Evolutionary conservation across 108 stramenopile species (phyloP).

Genomic region (Pseudonitzschia pungens): DNA sequence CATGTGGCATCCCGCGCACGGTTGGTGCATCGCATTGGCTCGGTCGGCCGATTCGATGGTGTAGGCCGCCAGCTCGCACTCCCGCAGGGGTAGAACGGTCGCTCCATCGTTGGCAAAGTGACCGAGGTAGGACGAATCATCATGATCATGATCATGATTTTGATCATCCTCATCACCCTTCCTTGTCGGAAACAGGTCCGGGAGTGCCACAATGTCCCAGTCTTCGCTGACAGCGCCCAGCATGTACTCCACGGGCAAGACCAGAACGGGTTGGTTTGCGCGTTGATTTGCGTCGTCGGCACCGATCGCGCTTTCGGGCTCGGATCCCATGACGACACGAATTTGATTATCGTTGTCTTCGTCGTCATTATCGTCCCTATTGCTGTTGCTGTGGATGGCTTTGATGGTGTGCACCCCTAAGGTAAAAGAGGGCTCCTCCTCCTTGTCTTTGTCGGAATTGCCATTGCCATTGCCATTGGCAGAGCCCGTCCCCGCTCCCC

Average conservation of each 20-base stretch:
- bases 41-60: neutral
- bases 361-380: too few species aligned
- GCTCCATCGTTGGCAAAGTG: conserved; percentile 2
- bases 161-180: too few species aligned
- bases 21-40: conserved; percentile 17
- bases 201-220: neutral
- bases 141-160: too few species aligned
- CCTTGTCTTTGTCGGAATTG: neutral
- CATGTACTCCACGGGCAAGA: neutral
- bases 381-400: neutral
- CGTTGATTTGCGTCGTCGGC: too few species aligned
- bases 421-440: neutral
- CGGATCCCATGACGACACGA: too few species aligned
- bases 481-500: too few species aligned
- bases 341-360: too few species aligned
- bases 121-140: neutral
- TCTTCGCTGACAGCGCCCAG: neutral
- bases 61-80: neutral
- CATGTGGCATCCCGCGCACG: conserved; percentile 11
- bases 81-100: neutral
- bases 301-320: too few species aligned
- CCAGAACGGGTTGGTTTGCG: neutral
- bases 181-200: too few species aligned
- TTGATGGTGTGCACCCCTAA: too few species aligned
- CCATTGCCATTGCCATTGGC: neutral